Base-by-base conservation (phyloP, 805 yeast species). In the Saturnispora diversa region DNA sequence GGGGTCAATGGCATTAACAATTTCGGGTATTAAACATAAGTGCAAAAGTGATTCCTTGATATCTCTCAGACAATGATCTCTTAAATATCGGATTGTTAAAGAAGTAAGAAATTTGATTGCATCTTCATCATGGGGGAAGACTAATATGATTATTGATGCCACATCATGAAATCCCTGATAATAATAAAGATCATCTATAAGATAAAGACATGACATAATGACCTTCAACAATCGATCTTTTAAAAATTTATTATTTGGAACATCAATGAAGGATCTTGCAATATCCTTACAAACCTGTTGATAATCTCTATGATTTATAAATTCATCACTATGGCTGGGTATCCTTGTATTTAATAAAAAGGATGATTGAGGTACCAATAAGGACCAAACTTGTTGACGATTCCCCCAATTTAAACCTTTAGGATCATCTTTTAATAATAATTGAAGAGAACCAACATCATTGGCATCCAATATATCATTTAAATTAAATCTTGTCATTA, bases 91-190 rank as follows among this genome's bases (percentile, higher is more conserved):
- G 7, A 82, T 48, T 0, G 92, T 68, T 35, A 86, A 62, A 23
- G 61, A 55, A 41, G 77, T 80, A 37, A 88, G 61, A 6, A 77
- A 51, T 16, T 52, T 53, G 43, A 65, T 71, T 3, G 59, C 59
- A 40, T 50, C 63, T 12, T 33, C 42, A 3, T 57, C 62, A 26
- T 48, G 16, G 4, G 41, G 31, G 35, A 77, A 74, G 1, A 80
- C 73, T 13, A 80, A 54, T 4, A 83, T 61, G 6, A 84, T 64
- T 4, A 83, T 69, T 27, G 84, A 69, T 1, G 85, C 87, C 16
- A 92, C 66, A 52, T 92, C 97, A 59, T 90, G 97, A 58, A 72
- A 85, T 0, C 98, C 98, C 60, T 90, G 98, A 58, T 87, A 90
- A 59, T 90, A 90, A 44, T 75, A 66, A 31, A 88, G 63, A 3